Base-by-base conservation (phyloP, 2,329 filamentous ascomycete genomes). In the Daldinia eschscholtzii region DNA sequence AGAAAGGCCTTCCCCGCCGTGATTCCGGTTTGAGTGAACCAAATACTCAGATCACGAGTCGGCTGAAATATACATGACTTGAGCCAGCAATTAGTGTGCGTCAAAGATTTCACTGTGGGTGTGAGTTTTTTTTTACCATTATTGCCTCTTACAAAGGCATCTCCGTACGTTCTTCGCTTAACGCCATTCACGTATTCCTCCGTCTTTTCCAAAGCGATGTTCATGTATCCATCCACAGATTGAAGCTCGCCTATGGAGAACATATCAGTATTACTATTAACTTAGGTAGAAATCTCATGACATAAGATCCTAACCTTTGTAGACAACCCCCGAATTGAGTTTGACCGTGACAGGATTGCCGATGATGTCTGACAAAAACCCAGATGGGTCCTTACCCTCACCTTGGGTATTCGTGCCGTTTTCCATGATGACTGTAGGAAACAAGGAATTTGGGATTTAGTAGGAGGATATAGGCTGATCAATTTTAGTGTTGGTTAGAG, bases 201-300 rank as follows among this genome's bases (percentile, higher is more conserved):
- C 20, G 94, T 97, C 83, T 97, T 96, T 81, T 99, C 96, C 33
- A 99, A 88, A 12, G 96, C 95, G 79, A 99, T 98, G 83, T 99
- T 99, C 96, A 99, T 99, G 83, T 98, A 99, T 59, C 96, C 96
- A 81, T 99, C 96, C 57, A 99, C 95, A 0, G 94, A 97, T 80
- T 98, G 94, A 41, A 98, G 87, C 80, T 98, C 94, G 74, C 96
- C 95, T 98, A 70, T 18, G 37, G 10, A 3, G 35, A 18, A 5
- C 63, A 44, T 30, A 53, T 78, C 56, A 77, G 67, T 57, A 55
- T 58, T 61, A 26, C 37, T 13, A 10, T 9, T 26, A 23, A 23
- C 20, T 23, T 1, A 23, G 20, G 20, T 23, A 12, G 30, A 52
- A 46, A 39, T 4, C 53, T 9, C 28, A 35, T 55, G 39, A 57